phyloP scores from a whole-genome alignment of 2,329 filamentous ascomycete genomes.

The Hyphodiscus sp. region DNA sequence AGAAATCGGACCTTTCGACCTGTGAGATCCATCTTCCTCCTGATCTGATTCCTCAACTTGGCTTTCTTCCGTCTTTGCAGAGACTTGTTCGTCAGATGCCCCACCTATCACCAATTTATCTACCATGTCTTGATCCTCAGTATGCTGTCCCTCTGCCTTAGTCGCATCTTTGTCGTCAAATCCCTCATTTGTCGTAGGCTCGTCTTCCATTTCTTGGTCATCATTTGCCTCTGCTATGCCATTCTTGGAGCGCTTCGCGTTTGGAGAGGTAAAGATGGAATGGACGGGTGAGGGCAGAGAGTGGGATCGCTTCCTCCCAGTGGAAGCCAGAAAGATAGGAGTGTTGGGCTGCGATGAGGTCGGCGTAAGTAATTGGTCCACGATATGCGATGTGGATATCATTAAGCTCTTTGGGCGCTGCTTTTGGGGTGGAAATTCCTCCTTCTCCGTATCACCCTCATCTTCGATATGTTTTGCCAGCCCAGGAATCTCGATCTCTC shows the following conservation, averaged over 20 bases:
- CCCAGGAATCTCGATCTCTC: constrained; percentile 75
- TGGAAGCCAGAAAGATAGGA: constrained; percentile 6
- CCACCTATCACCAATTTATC: constrained; percentile 1
- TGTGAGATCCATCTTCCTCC: neutral
- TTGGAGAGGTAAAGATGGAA: constrained; percentile 14
- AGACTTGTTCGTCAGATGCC: neutral
- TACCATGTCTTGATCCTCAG: constrained; percentile 2
- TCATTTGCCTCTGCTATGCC: constrained; percentile 1
- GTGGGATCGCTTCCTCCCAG: constrained; percentile 24
- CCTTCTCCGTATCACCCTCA: constrained; percentile 37
- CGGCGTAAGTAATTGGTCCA: constrained; percentile 21
- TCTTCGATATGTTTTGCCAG: constrained; percentile 58
- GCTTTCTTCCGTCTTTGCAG: neutral
- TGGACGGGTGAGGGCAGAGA: constrained; percentile 24
- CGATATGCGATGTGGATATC: constrained; percentile 30
- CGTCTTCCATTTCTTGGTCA: neutral
- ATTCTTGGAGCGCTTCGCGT: constrained; percentile 13
- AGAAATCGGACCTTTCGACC: constrained; percentile 5
- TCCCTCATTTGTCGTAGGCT: neutral
- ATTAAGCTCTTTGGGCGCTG: constrained; percentile 37
- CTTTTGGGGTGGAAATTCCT: constrained; percentile 31
- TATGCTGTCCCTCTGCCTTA: neutral
- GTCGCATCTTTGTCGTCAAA: neutral
- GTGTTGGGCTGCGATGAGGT: constrained; percentile 21
- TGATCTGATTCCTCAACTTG: neutral